A percentile compares a stretch with the other conserved stretches of the same genome.
Evolutionary conservation across 768 basidiomycete species (phyloP).

Genomic region (Pisolithus tinctorius): DNA sequence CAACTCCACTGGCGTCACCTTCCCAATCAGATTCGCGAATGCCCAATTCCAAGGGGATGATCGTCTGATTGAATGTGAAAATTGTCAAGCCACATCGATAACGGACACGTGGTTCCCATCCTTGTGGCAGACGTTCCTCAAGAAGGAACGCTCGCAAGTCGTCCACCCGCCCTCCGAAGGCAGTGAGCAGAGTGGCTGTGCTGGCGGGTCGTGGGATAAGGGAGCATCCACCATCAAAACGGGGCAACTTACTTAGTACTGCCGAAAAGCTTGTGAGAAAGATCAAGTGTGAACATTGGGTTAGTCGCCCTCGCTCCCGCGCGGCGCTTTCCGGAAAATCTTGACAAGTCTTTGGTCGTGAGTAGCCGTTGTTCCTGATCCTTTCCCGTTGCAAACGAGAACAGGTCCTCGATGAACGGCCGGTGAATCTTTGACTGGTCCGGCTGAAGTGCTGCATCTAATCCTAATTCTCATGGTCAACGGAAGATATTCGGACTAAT

Average conservation of each 20-base stretch:
- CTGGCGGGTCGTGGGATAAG: constrained; percentile 25
- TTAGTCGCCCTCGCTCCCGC: constrained; percentile 48
- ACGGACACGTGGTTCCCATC: constrained; percentile 61
- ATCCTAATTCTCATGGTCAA: constrained; percentile 34
- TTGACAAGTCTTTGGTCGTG: constrained; percentile 54
- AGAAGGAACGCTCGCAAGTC: constrained; percentile 50
- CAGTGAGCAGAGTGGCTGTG: constrained; percentile 58
- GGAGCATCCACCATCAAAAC: no score
- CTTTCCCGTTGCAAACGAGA: constrained; percentile 54
- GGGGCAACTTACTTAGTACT: constrained; percentile 50
- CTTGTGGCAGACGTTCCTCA: constrained; percentile 65
- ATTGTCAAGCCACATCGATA: constrained; percentile 57
- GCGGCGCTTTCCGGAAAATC: constrained; percentile 53
- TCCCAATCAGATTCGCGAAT: constrained; percentile 17
- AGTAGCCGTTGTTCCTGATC: constrained; percentile 43
- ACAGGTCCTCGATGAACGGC: constrained; percentile 47
- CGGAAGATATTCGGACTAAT: neutral
- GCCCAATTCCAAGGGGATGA: constrained; percentile 19
- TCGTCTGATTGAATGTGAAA: constrained; percentile 41
- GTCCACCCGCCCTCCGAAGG: constrained; percentile 58
- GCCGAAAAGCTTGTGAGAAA: constrained; percentile 55
- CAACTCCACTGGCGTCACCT: neutral
- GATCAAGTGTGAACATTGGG: constrained; percentile 44
- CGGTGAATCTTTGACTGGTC: constrained; percentile 50
- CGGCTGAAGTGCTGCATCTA: constrained; percentile 39